These are phyloP conservation scores for Pseudogymnoascus sp. DNA, from an alignment of 2,329 filamentous ascomycete species.

Conservation along the genomic window DNA sequence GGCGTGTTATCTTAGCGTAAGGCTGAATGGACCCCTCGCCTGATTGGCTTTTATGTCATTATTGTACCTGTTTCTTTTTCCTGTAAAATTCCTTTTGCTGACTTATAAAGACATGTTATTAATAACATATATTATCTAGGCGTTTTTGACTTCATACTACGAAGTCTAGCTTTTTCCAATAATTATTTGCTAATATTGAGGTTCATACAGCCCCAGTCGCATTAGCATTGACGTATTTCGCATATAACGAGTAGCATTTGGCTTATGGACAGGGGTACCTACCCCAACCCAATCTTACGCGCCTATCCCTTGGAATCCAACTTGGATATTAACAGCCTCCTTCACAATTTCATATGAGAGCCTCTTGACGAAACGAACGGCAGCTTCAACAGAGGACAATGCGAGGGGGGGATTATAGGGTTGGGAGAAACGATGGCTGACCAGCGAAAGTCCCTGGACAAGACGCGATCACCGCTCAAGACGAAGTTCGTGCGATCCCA, in stretches of 20 bases:
- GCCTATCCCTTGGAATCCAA: neutral
- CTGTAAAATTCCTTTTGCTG: neutral
- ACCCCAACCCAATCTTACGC: conserved; percentile 6
- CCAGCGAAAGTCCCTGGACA: conserved; percentile 22
- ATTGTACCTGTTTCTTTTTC: neutral
- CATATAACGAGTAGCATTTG: neutral
- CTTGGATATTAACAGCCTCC: conserved; percentile 2
- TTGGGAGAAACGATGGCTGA: conserved; percentile 25
- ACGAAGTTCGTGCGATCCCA: conserved; percentile 44
- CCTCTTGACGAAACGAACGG: neutral
- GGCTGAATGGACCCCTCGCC: conserved; percentile 4
- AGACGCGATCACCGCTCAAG: conserved; percentile 29
- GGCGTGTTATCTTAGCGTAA: conserved; percentile 3
- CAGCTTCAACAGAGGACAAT: conserved; percentile 15
- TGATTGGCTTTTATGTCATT: neutral
- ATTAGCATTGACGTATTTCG: conserved; percentile 18
- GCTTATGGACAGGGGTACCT: conserved; percentile 3
- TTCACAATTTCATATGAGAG: neutral
- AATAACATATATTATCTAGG: neutral
- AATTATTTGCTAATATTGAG: neutral
- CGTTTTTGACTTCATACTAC: neutral
- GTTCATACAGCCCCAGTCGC: conserved; percentile 20
- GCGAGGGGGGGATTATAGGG: conserved; percentile 1
- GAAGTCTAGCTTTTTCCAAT: neutral
- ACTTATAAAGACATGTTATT: neutral